Base-by-base conservation (phyloP, 2,329 filamentous ascomycete species). In the Botrytis pseudocinerea region DNA sequence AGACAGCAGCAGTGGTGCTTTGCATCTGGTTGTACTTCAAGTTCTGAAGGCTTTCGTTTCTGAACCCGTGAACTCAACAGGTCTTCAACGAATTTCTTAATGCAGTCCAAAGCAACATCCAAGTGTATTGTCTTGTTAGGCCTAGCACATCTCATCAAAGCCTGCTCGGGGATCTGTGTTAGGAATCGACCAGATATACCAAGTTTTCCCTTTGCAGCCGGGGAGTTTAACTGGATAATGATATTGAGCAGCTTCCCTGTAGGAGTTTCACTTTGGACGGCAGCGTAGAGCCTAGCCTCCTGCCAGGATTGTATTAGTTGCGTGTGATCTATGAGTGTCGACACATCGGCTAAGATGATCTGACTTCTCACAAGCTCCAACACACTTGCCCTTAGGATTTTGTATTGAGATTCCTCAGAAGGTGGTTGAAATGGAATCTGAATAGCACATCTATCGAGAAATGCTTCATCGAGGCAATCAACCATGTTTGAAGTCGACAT, bases 401-500 rank as follows among this genome's bases (percentile, higher is more conserved):
- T 75, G 70, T 81, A 81, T 54, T 78, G 77, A 3, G 78, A 71
- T 28, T 62, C 70, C n/a, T 73, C 46, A 1, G 75, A 66, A 20
- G 80, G 80, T 5, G 74, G 72, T 20, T 75, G 72, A 9, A 81
- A 72, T 20, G 38, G 73, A 7, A 78, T 64, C 28, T 77, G 75
- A 1, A 78, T 70, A 1, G 76, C 74, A 46, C 78, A 80, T 54
- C 80, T 74, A 54, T 79, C 79, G 4, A 81, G 48, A 28, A 81
- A 81, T 25, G 80, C 80, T 16, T 76, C 48, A 46, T 81, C 80
- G 10, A 81, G 74, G 8, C 69, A 75, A 8, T 76, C 74, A 14
- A 72, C 14, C 73, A 81, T 77, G 38, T 81, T 81, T 2, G 80
- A 79, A 8, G 80, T 81, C 46, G 76, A 80, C 16, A 81, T 74